These are phyloP conservation scores for Aspergillus cavernicola DNA, from an alignment of 495 filamentous ascomycete genomes.

Conservation along the genomic window DNA sequence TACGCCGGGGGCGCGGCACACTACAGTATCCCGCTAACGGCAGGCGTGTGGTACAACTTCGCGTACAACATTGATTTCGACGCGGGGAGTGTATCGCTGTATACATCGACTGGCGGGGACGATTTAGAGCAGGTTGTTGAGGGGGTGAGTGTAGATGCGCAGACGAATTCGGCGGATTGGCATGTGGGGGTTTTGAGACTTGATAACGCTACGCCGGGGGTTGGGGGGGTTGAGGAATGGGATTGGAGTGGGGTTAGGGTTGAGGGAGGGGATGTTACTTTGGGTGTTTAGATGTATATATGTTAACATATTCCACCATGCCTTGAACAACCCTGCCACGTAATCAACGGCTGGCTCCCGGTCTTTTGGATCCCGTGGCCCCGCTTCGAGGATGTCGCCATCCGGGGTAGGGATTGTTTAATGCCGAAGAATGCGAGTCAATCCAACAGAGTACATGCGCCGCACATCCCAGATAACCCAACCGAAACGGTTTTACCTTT, in stretches of 20 bases:
- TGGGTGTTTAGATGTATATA: constrained; percentile 3
- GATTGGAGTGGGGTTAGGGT: constrained; percentile 71
- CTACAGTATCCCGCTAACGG: constrained; percentile 49
- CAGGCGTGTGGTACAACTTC: constrained; percentile 69
- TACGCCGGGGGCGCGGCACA: constrained; percentile 48
- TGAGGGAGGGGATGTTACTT: constrained; percentile 44
- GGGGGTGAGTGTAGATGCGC: constrained; percentile 54
- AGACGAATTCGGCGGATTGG: constrained; percentile 69
- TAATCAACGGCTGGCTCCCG: too few species aligned
- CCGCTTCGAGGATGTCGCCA: too few species aligned
- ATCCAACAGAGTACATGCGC: too few species aligned
- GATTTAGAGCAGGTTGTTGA: constrained; percentile 53
- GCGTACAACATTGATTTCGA: constrained; percentile 63
- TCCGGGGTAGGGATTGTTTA: too few species aligned
- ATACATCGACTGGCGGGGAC: constrained; percentile 60
- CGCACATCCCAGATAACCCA: too few species aligned
- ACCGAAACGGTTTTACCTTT: too few species aligned
- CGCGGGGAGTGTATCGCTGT: constrained; percentile 59
- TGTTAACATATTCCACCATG: too few species aligned
- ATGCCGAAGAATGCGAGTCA: too few species aligned
- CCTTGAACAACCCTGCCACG: too few species aligned
- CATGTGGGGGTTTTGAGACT: constrained; percentile 69
- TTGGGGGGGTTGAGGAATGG: constrained; percentile 55
- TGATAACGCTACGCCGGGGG: constrained; percentile 52
- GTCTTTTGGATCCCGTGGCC: too few species aligned